Evolutionary conservation across 2,329 filamentous ascomycete species (phyloP), one percentile per base, ranked within the genome.

Genomic region (Triangularia setosa): DNA sequence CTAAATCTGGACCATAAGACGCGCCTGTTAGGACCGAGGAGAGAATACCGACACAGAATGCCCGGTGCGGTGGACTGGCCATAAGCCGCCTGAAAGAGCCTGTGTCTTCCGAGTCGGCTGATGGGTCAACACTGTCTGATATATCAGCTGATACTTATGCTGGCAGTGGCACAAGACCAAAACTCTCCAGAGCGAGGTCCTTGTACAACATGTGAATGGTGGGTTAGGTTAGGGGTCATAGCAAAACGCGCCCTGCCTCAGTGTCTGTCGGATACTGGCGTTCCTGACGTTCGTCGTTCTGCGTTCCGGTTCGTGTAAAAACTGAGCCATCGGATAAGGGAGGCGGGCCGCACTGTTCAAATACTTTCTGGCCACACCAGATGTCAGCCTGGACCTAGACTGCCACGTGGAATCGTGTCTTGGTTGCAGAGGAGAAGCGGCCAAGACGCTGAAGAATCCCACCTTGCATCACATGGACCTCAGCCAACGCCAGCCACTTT

Each of bases 261-360:
- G 57, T 59, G 40, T 18, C 16, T 25, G 40, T 63, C 62, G 62
- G 65, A 48, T 59, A 56, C 24, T 44, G 65, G 27, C 28, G 25
- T 21, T 23, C 48, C 58, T 40, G 30, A 54, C 35, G 25, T 25
- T 25, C 16, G 14, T 21, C 54, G 27, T 24, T 58, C 60, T 60
- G 60, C 33, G 21, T 57, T 63, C 60, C 27, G 56, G 60, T 60
- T 27, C 56, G 56, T 61, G 60, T 30, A 44, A 64, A 65, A 62
- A 57, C 27, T 58, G 40, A 40, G 52, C 14, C 28, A 30, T 65
- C 67, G 65, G 67, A 61, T 58, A 58, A 61, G 56, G 64, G 44
- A 30, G 53, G 61, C 65, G 65, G 65, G 64, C 61, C 64, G 62
- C 44, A 35, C 56, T 65, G 62, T 14, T 62, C 60, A 62, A 62